Evolutionary conservation across 108 stramenopile genomes (phyloP).

Genomic region (Cyclostephanos tholiformis): DNA sequence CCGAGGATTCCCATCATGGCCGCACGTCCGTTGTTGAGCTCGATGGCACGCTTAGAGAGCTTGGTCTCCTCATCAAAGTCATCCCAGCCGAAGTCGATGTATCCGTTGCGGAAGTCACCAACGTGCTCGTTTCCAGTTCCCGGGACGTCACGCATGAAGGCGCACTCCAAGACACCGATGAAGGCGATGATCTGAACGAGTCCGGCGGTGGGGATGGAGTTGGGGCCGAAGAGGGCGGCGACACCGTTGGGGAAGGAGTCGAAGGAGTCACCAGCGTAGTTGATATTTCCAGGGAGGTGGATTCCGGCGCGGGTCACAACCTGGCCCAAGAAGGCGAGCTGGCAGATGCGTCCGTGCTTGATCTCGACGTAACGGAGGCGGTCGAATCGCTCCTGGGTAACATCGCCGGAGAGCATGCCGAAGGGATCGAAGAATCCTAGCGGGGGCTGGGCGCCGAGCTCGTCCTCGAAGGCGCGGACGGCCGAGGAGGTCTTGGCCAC

Average conservation of each 20-base stretch:
- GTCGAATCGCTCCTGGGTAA: constrained; percentile 40
- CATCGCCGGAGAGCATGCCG: not conserved
- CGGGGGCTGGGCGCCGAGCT: constrained; percentile 2
- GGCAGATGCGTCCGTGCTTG: constrained; percentile 61
- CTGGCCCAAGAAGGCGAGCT: constrained; percentile 76
- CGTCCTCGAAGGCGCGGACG: not conserved
- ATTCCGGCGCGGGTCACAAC: constrained; percentile 63
- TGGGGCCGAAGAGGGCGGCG: constrained; percentile 48
- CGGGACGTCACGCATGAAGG: not conserved
- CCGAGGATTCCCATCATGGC: constrained; percentile 92
- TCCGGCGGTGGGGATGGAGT: constrained; percentile 40
- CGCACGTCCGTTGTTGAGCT: constrained; percentile 92
- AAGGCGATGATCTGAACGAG: constrained; percentile 39
- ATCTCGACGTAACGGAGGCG: constrained; percentile 54
- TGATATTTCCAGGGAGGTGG: constrained; percentile 75
- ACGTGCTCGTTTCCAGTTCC: constrained; percentile 4
- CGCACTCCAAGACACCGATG: constrained; percentile 24
- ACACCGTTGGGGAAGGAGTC: constrained; percentile 57
- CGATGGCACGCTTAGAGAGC: constrained; percentile 75
- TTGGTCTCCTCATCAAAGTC: constrained; percentile 58
- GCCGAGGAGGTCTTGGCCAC: no score
- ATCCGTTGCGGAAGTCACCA: constrained; percentile 71
- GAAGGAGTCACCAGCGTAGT: constrained; percentile 63
- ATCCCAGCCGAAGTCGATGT: constrained; percentile 71
- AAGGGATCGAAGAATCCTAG: constrained; percentile 7